Percentiles rank a stretch among this genome's conserved stretches.
Evolutionary conservation across 1,284 basidiomycete genomes (phyloP).

Genomic region (Papiliotrema flavescens): DNA sequence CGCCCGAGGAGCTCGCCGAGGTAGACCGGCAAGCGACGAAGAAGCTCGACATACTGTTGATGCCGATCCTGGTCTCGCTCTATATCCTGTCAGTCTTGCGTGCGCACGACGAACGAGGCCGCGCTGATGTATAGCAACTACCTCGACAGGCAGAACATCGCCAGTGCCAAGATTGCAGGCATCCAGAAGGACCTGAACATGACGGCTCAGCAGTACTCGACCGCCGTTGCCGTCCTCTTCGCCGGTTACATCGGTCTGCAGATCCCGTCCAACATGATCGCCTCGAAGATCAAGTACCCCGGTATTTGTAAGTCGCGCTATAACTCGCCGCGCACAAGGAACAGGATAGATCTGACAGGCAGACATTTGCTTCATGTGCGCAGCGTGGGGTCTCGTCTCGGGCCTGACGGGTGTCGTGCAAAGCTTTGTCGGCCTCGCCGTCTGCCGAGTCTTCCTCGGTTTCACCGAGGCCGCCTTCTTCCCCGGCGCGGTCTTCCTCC

Average conservation of each 20-base stretch:
- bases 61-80: constrained; percentile 22
- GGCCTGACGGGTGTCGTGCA: constrained; percentile 34
- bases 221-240: constrained; percentile 48
- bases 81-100: constrained; percentile 24
- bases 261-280: constrained; percentile 41
- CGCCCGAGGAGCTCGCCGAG: constrained; percentile 26
- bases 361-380: constrained; percentile 23
- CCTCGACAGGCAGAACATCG: constrained; percentile 31
- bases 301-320: constrained; percentile 28
- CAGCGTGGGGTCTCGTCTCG: constrained; percentile 38
- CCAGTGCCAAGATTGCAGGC: constrained; percentile 35
- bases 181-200: constrained; percentile 29
- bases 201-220: constrained; percentile 39
- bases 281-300: constrained; percentile 30
- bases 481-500: constrained; percentile 36
- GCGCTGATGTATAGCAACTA: constrained; percentile 17
- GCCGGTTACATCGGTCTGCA: constrained; percentile 40
- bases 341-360: constrained; percentile 2
- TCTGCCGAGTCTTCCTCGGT: constrained; percentile 35
- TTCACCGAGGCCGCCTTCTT: constrained; percentile 26
- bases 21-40: constrained; percentile 30
- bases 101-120: neutral
- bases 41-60: constrained; percentile 37
- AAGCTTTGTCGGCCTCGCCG: constrained; percentile 29
- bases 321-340: no score